Evolutionary conservation across 1,284 basidiomycete genomes (phyloP).

Genomic region (Athelia sp.): DNA sequence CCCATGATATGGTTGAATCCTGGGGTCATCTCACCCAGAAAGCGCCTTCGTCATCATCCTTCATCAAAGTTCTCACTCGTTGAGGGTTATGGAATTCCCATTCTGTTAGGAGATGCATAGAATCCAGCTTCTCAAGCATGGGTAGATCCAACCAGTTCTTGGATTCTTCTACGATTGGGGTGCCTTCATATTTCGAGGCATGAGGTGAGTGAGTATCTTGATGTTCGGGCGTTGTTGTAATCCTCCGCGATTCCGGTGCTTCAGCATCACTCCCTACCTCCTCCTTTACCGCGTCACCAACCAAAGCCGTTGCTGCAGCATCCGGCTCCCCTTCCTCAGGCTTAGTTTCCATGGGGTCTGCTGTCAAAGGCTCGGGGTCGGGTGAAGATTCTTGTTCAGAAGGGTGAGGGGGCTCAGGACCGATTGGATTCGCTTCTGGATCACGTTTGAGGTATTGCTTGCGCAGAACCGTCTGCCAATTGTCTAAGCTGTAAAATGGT

Average conservation of each 20-base stretch:
- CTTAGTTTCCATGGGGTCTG: slow-evolving; percentile 5
- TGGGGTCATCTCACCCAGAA: slow-evolving; percentile 54
- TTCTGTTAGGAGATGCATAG: slow-evolving; percentile 65
- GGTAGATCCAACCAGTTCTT: slow-evolving; percentile 67
- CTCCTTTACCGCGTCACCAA: slow-evolving; percentile 5
- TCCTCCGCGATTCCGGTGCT: slow-evolving; percentile 2
- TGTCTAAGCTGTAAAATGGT: slow-evolving; percentile 47
- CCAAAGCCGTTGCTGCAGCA: not conserved
- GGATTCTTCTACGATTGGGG: slow-evolving; percentile 23
- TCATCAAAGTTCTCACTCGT: slow-evolving; percentile 66
- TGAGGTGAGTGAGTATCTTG: slow-evolving; percentile 6
- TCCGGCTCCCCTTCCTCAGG: slow-evolving; percentile 8
- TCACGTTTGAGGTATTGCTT: slow-evolving; percentile 68
- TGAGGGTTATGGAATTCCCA: slow-evolving; percentile 79
- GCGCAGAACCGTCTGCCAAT: slow-evolving; percentile 70
- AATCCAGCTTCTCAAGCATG: slow-evolving; percentile 73
- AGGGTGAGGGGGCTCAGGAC: slow-evolving; percentile 38
- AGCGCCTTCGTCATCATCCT: slow-evolving; percentile 69
- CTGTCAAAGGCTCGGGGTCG: slow-evolving; percentile 17
- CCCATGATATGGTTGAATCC: too few relatives aligned
- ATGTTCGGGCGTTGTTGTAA: slow-evolving; percentile 6
- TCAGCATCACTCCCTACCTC: slow-evolving; percentile 6
- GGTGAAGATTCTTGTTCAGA: slow-evolving; percentile 21
- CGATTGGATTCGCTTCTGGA: slow-evolving; percentile 66
- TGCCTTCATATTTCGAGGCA: slow-evolving; percentile 7